Base-by-base conservation (phyloP, 257 asterid genomes). In the Nicotiana paniculata region DNA sequence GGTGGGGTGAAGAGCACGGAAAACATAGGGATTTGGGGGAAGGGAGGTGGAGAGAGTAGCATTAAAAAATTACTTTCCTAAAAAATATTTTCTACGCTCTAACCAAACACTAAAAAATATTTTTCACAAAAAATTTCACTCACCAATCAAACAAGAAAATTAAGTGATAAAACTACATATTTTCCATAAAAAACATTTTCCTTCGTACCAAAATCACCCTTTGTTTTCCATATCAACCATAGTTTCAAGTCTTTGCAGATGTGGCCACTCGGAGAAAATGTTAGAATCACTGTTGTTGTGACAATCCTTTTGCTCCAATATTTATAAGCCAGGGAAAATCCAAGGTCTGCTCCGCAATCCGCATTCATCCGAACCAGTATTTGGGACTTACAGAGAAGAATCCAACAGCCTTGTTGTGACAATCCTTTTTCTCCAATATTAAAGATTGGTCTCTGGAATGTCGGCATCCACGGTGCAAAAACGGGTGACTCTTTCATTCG, bases 291-390 rank as follows among this genome's bases (percentile, higher is more conserved):
- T 10, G 90, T 91, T 39, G 58, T 57, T 0, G 91, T 88, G 18
- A 69, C 87, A 32, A 92, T 82, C 39, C 90, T 93, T 82, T 77
- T 88, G 30, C 90, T 89, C 93, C 92, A 89, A 26, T 89, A 84
- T 55, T 88, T 82, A 15, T 66, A 63, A 3, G 89, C 86, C 33
- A 92, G 33, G n/a, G 77, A 91, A 77, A 85, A 90, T 3, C 93
- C 92, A 21, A 92, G 84, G 83, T 88, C 90, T 5, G 79, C 93
- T 77, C 86, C 82, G 82, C 89, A 85, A 92, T 77, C 86, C 83
- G 81, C 89, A 85, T 13, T 82, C 59, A 51, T 77, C 85, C n/a
- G 3, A 21, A 9, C 87, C 93, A 2, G 86, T 62, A 64, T 30
- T 26, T 2, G 94, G 94, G 98, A 0, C 89, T 30, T 32, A 91